Base-by-base conservation (phyloP, 2,329 filamentous ascomycete species). In the Beauveria caledonica region DNA sequence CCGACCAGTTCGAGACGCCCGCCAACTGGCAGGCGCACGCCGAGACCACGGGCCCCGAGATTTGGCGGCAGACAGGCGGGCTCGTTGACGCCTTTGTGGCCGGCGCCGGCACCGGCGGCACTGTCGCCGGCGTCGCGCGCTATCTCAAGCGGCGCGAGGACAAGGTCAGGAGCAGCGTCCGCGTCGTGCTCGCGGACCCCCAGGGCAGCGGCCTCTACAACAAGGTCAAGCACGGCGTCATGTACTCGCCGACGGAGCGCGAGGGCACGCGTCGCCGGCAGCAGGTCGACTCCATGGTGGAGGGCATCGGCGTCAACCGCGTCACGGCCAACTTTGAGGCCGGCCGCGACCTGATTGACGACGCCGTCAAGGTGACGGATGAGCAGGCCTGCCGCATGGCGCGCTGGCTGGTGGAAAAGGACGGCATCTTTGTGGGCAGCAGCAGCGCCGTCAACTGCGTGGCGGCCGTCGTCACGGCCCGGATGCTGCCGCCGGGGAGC, bases 381-480 rank as follows among this genome's bases (percentile, higher is more conserved):
- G 84, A 86, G 54, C 92, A 99, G 77, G 94, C 94, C 13, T 86
- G 90, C 71, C 82, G 81, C 59, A 99, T 99, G 94, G 94, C 93
- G n/a, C 81, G 90, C 64, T 97, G 92, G 91, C 77, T 99, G 45
- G 93, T 97, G 9, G 92, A 97, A 75, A 88, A 92, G 64, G 94
- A 99, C 72, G 94, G 94, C 8, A 86, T 99, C 58, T 99, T 99
- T 69, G 81, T 92, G 45, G 95, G 94, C 9, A 96, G 92, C 72
- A 96, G 91, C 72, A 96, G 89, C 73, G 89, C 92, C n/a, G 93
- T 99, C 57, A 99, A 99, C 72, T 96, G 92, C 80, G 88, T 90
- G 46, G 90, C 89, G 5, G 88, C 90, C 23, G 86, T 89, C 10
- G 81, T 81, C 55, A 80, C 87, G 4, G 89, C 89, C 27, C 80